Percentiles rank a stretch among this genome's conserved stretches.
Conservation (phyloP, 169 alveolate genomes). For the Plasmodium falciparum region DNA sequence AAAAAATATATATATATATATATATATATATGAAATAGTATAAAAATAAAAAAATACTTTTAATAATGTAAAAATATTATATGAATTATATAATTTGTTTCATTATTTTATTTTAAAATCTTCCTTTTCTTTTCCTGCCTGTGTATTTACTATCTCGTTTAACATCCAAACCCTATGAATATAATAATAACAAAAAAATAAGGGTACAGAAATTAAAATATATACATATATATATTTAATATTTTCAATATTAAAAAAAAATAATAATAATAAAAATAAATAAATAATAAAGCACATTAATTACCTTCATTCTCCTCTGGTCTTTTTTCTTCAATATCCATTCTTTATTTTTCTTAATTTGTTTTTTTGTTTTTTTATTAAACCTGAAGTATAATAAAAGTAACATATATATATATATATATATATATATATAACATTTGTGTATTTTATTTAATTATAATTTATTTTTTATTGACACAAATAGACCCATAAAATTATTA, state of each 20-base stretch:
- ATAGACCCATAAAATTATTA: not conserved
- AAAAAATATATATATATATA: constrained; percentile 10
- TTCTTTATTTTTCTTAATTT: constrained; percentile 80
- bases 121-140: constrained; percentile 93
- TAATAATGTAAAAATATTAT: too few species aligned
- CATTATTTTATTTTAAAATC: constrained; percentile 76
- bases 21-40: not conserved
- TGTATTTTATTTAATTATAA: not conserved
- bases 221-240: not conserved
- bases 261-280: not conserved
- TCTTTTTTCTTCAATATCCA: constrained; percentile 95
- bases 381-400: constrained; percentile 14
- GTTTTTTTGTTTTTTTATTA: constrained; percentile 78
- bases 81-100: not conserved
- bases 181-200: constrained; percentile 1
- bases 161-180: constrained; percentile 90
- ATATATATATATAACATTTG: constrained; percentile 1
- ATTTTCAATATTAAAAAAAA: constrained; percentile 5
- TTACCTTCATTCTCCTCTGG: constrained; percentile 91
- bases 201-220: constrained; percentile 3
- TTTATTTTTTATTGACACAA: not conserved
- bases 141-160: constrained; percentile 96
- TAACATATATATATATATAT: not conserved
- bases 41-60: not conserved
- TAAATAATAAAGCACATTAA: not conserved